Evolutionary conservation across 1,139 yeast species (phyloP).

Genomic region (Geotrichum reessii): DNA sequence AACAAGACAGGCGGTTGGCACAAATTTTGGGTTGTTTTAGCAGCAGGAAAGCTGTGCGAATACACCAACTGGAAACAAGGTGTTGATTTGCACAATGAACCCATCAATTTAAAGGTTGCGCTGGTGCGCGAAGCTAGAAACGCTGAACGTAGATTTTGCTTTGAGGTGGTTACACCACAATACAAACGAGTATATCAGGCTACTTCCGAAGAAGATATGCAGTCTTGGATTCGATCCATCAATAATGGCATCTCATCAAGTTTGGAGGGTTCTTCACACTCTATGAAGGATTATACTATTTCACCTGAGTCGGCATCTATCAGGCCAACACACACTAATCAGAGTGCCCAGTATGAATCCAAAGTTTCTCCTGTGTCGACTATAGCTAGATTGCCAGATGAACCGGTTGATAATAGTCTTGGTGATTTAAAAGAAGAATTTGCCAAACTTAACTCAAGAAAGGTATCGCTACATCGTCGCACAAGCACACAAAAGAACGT

Average conservation of each 20-base stretch:
- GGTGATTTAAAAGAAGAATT: constrained; percentile 14
- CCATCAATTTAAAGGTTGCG: constrained; percentile 69
- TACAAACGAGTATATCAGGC: constrained; percentile 78
- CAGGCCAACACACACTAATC: background rate
- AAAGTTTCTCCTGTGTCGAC: constrained; percentile 5
- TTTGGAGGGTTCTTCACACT: constrained; percentile 14
- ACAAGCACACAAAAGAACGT: constrained; percentile 9
- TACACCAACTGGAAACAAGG: constrained; percentile 82
- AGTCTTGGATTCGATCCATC: constrained; percentile 60
- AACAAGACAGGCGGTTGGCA: constrained; percentile 79
- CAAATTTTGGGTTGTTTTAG: constrained; percentile 79
- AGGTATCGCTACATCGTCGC: constrained; percentile 14
- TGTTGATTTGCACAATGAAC: constrained; percentile 53
- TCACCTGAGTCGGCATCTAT: constrained; percentile 4
- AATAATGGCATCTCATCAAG: constrained; percentile 36
- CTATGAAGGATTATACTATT: constrained; percentile 2
- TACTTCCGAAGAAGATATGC: constrained; percentile 60
- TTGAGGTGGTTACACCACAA: constrained; percentile 68
- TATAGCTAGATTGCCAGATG: constrained; percentile 1
- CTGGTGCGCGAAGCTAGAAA: constrained; percentile 51
- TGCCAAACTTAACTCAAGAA: constrained; percentile 14
- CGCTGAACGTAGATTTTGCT: constrained; percentile 51
- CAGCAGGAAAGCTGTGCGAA: constrained; percentile 61
- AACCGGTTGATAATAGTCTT: constrained; percentile 4
- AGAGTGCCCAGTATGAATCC: constrained; percentile 2